A percentile compares a stretch with the other conserved stretches of the same genome.
Evolutionary conservation across 306 rosid species (phyloP).

Genomic region (Adenanthera pavonina): DNA sequence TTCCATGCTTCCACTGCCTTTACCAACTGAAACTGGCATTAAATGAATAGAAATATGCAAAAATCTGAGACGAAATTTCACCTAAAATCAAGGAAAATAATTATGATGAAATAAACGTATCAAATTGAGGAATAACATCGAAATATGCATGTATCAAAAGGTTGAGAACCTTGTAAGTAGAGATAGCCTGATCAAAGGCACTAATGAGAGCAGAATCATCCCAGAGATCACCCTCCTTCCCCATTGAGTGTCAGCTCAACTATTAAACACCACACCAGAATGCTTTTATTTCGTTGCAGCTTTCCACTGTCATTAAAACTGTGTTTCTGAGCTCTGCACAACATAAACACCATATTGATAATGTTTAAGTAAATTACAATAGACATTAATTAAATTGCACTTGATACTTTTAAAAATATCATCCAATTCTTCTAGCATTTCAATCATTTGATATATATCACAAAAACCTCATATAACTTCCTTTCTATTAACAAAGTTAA

Average conservation of each 20-base stretch:
- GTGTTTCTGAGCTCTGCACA: neutral
- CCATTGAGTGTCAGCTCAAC: conserved; percentile 46
- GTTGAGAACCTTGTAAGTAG: conserved; percentile 67
- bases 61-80: neutral
- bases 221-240: conserved; percentile 69
- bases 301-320: neutral
- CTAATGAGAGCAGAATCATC: conserved; percentile 82
- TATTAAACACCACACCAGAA: neutral
- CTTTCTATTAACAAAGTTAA: neutral
- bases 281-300: neutral
- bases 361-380: neutral
- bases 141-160: neutral
- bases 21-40: neutral
- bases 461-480: neutral
- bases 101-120: neutral
- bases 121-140: neutral
- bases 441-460: neutral
- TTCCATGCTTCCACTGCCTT: neutral
- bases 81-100: neutral
- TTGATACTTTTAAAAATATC: neutral
- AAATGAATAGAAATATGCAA: neutral
- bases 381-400: neutral
- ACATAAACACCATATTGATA: neutral
- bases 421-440: neutral
- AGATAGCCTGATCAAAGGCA: conserved; percentile 79